phyloP scores from a whole-genome alignment of 2,329 filamentous ascomycete genomes.

The Harringtonia aguacate region DNA sequence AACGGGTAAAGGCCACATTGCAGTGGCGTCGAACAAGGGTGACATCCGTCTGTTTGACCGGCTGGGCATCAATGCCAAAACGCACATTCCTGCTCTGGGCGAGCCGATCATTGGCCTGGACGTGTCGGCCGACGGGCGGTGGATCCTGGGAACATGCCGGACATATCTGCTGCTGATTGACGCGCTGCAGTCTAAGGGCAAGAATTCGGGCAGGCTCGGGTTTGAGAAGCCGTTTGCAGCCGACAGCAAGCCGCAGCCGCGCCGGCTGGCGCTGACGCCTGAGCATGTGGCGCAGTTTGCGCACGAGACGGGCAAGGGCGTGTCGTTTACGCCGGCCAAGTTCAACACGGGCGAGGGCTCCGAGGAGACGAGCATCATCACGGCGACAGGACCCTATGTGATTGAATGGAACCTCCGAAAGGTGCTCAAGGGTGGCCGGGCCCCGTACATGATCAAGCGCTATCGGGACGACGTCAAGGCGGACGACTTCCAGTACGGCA shows the following conservation, averaged over 20 bases:
- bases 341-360: slow-evolving; percentile 62
- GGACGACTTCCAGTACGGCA: slow-evolving; percentile 96
- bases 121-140: slow-evolving; percentile 88
- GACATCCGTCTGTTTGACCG: slow-evolving; percentile 94
- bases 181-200: slow-evolving; percentile 78
- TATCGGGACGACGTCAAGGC: slow-evolving; percentile 94
- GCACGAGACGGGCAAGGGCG: slow-evolving; percentile 79
- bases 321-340: slow-evolving; percentile 81
- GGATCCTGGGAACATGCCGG: slow-evolving; percentile 86
- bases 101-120: slow-evolving; percentile 93
- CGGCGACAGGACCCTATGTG: slow-evolving; percentile 91
- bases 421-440: slow-evolving; percentile 67
- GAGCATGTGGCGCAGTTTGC: slow-evolving; percentile 95
- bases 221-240: slow-evolving; percentile 92
- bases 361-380: slow-evolving; percentile 89
- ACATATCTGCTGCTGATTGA: slow-evolving; percentile 95
- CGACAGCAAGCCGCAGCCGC: slow-evolving; percentile 85
- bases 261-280: slow-evolving; percentile 78
- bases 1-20: slow-evolving; percentile 93
- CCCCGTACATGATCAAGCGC: slow-evolving; percentile 92
- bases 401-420: slow-evolving; percentile 95
- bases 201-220: slow-evolving; percentile 95
- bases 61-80: slow-evolving; percentile 94
- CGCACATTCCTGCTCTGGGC: slow-evolving; percentile 86
- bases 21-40: slow-evolving; percentile 94